phyloP scores from a whole-genome alignment of 202 grass and related monocot species.

The Dendrocalamus latiflorus region DNA sequence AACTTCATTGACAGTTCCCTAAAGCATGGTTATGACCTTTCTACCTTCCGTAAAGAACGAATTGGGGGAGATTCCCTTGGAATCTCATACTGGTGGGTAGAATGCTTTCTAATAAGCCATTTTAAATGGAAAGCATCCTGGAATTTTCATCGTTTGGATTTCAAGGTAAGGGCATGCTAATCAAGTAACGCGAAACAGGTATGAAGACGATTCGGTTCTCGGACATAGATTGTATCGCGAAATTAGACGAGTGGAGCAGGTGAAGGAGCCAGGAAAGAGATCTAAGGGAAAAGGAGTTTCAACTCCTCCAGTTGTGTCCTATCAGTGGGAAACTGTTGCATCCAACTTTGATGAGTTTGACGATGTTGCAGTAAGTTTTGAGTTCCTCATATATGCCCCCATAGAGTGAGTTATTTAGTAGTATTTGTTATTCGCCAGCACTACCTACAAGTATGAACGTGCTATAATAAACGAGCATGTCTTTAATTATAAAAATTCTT shows the following conservation, averaged over 20 bases:
- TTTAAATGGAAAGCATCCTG: neutral
- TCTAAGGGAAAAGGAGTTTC: slow-evolving; percentile 52
- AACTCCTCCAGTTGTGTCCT: slow-evolving; percentile 50
- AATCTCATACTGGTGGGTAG: slow-evolving; percentile 83
- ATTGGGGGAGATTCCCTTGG: slow-evolving; percentile 91
- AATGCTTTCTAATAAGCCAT: neutral
- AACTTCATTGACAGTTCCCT: slow-evolving; percentile 88
- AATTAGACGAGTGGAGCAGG: slow-evolving; percentile 78
- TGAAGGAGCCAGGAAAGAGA: slow-evolving; percentile 60
- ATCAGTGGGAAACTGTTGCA: slow-evolving; percentile 92
- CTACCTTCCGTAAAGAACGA: slow-evolving; percentile 86
- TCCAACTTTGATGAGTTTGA: slow-evolving; percentile 92
- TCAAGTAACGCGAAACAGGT: slow-evolving; percentile 51
- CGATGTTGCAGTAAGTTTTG: slow-evolving; percentile 81
- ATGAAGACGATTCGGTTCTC: slow-evolving; percentile 86
- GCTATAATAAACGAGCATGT: neutral
- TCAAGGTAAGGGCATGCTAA: slow-evolving; percentile 27
- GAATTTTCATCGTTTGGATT: neutral
- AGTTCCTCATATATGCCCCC: neutral
- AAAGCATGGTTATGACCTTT: slow-evolving; percentile 68
- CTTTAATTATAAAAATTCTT: neutral
- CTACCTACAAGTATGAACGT: neutral
- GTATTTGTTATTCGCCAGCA: neutral
- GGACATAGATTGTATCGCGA: slow-evolving; percentile 94
- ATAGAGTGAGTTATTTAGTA: neutral